A percentile compares a stretch with the other conserved stretches of the same genome.
Evolutionary conservation across 2,329 filamentous ascomycete genomes (phyloP).

Genomic region (Talaromyces sp.): DNA sequence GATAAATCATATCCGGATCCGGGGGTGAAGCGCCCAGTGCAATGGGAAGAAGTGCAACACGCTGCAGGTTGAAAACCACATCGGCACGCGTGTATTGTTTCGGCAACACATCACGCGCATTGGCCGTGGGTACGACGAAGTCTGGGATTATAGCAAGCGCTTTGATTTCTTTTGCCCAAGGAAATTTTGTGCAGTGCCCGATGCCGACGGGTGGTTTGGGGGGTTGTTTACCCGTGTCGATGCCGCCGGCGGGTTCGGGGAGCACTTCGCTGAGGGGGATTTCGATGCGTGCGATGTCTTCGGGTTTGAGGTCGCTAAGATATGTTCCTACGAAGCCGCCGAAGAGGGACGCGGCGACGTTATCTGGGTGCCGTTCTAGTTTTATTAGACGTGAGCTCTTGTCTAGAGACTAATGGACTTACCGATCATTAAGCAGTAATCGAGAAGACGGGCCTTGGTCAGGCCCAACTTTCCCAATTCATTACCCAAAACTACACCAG

Average conservation of each 20-base stretch:
- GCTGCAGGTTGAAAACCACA: conserved; percentile 90
- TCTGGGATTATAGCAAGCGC: conserved; percentile 93
- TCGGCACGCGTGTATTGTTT: conserved; percentile 74
- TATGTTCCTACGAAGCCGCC: conserved; percentile 97
- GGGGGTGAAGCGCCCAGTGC: conserved; percentile 87
- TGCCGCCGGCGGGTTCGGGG: conserved; percentile 81
- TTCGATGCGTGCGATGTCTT: conserved; percentile 85
- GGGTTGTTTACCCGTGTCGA: conserved; percentile 82
- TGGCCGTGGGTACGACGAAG: conserved; percentile 92
- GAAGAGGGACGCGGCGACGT: conserved; percentile 90
- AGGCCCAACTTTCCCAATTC: conserved; percentile 78
- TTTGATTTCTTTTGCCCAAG: conserved; percentile 92
- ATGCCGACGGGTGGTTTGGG: conserved; percentile 89
- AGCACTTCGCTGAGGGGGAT: conserved; percentile 93
- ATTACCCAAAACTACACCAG: conserved; percentile 88
- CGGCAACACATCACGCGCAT: conserved; percentile 81
- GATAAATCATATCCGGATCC: conserved; percentile 88
- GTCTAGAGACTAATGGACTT: conserved; percentile 24
- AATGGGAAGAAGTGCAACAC: conserved; percentile 84
- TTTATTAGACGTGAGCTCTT: not conserved
- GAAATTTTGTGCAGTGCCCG: conserved; percentile 93
- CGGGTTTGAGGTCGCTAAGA: conserved; percentile 83
- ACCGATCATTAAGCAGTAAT: conserved; percentile 97
- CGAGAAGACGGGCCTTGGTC: conserved; percentile 77
- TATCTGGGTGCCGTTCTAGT: conserved; percentile 77